Conservation (phyloP, 1,284 basidiomycete species). For the Irpex rosettiformis region DNA sequence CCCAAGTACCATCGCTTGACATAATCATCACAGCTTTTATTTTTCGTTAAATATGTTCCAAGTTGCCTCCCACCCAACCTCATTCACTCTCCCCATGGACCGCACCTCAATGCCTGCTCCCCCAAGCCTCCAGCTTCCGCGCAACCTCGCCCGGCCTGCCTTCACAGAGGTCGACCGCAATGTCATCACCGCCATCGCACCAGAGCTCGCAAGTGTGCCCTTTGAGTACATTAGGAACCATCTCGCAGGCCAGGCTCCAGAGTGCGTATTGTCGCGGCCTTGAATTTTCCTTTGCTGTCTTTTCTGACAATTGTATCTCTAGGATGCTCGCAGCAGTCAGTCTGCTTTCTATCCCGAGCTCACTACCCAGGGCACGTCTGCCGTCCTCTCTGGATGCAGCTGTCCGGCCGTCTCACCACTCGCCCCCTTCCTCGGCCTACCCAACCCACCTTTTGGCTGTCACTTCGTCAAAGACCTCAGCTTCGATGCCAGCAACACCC, state of each 20-base stretch:
- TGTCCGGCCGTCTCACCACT: conserved; percentile 23
- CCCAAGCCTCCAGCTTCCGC: conserved; percentile 33
- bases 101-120: conserved; percentile 16
- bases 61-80: conserved; percentile 27
- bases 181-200: conserved; percentile 25
- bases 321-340: conserved; percentile 27
- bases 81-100: conserved; percentile 22
- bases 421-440: conserved; percentile 32
- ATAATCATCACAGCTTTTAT: conserved; percentile 14
- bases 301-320: background rate
- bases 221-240: conserved; percentile 33
- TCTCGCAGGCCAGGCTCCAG: conserved; percentile 31
- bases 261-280: conserved; percentile 30
- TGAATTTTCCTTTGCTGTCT: background rate
- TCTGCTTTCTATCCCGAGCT: conserved; percentile 24
- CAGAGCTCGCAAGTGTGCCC: conserved; percentile 30
- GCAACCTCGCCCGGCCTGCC: conserved; percentile 29
- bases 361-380: conserved; percentile 26
- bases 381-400: conserved; percentile 27
- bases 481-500: conserved; percentile 27
- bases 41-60: conserved; percentile 26
- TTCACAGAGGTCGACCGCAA: conserved; percentile 25
- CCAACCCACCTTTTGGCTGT: conserved; percentile 58
- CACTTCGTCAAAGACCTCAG: conserved; percentile 31
- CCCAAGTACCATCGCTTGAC: conserved; percentile 10